Conservation (phyloP, 2,329 filamentous ascomycete genomes). For the Trichophaea hybrida region DNA sequence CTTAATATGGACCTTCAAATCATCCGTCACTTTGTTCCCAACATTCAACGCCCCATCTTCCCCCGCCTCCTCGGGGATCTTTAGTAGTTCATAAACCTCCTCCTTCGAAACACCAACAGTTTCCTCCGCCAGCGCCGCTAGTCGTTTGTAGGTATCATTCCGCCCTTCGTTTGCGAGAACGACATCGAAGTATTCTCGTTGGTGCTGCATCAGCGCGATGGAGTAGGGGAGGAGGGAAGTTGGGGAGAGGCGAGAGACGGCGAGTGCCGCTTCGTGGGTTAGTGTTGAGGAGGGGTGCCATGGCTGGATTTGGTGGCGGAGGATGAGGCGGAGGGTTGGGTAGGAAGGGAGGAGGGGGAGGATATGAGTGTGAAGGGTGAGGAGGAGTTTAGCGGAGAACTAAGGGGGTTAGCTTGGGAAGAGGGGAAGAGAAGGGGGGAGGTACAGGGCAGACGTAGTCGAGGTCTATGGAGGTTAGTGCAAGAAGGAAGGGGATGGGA, state of each 20-base stretch:
- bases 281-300: conserved; percentile 84
- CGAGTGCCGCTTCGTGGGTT: conserved; percentile 68
- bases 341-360: too few relatives aligned
- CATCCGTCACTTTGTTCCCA: conserved; percentile 62
- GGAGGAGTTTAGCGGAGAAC: too few relatives aligned
- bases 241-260: conserved; percentile 57
- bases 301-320: conserved; percentile 84
- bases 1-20: conserved; percentile 73
- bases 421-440: too few relatives aligned
- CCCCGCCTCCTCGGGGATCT: conserved; percentile 51
- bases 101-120: conserved; percentile 55
- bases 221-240: conserved; percentile 66
- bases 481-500: too few relatives aligned
- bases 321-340: conserved; percentile 41
- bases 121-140: conserved; percentile 55
- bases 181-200: conserved; percentile 71
- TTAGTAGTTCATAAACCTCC: conserved; percentile 54
- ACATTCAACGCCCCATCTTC: conserved; percentile 54
- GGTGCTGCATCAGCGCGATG: conserved; percentile 42
- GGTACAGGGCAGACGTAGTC: too few relatives aligned
- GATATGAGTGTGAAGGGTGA: too few relatives aligned
- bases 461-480: too few relatives aligned
- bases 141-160: conserved; percentile 67
- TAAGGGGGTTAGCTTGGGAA: too few relatives aligned
- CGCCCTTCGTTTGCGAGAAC: conserved; percentile 69